Base-by-base conservation (phyloP, 2,329 filamentous ascomycete genomes). In the Aspergillus oerlinghausenensis region DNA sequence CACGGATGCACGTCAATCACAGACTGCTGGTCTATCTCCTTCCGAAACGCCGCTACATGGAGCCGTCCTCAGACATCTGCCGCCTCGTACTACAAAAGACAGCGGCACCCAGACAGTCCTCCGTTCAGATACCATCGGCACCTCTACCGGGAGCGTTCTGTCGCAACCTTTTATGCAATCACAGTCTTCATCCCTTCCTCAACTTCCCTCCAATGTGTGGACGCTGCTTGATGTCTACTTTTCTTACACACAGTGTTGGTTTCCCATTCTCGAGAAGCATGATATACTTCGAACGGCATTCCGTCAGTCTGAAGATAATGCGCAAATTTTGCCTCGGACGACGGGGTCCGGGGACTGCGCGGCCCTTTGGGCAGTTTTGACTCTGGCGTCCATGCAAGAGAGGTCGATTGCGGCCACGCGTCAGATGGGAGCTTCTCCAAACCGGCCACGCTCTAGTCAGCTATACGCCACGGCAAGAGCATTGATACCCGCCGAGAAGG, bases 211-310 rank as follows among this genome's bases (percentile, higher is more conserved):
- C 17, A 73, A 73, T 52, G 66, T 68, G 26, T 72, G 71, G 69
- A 77, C 80, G 2, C 78, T 92, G 3, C 74, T 92, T 42, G 87
- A 91, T 62, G 80, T 88, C 4, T 92, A 90, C 68, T 88, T 90
- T 58, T 83, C 87, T 1, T 90, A 89, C 63, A 89, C 86, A 0
- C 87, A 92, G 68, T 85, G 82, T 53, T 92, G 89, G 89, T 79
- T 92, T 26, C 89, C 89, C 0, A 85, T 92, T 26, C 77, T 88
- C 10, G 86, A 90, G 60, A 88, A 86, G 60, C 82, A 87, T 50
- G 80, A 82, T 45, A 75, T 89, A 4, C 75, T 87, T 29, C 80
- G 80, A 26, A 84, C 83, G 32, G 70, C 70, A 14, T 73, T 70
- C 40, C 69, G 67, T 35, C 69, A 72, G 28, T 63, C 65, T 14